A percentile compares a stretch with the other conserved stretches of the same genome.
Evolutionary conservation across 1,139 yeast genomes (phyloP).

Genomic region (Wickerhamomyces sp.): DNA sequence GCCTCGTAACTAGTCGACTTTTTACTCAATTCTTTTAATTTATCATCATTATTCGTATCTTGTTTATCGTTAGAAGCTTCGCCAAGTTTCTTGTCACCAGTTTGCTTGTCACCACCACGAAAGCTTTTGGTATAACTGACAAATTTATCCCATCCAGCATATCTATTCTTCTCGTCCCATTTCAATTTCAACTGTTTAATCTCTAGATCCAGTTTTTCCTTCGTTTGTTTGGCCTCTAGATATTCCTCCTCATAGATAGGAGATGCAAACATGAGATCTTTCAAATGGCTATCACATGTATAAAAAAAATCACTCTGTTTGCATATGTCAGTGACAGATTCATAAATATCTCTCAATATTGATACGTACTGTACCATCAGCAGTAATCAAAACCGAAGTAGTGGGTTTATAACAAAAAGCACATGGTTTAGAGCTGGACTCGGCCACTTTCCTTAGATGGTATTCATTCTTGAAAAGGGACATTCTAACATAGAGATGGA

Average conservation of each 20-base stretch:
- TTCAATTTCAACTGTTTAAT: slow-evolving; percentile 31
- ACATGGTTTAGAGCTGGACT: slow-evolving; percentile 54
- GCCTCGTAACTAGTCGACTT: slow-evolving; percentile 24
- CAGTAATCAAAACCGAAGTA: slow-evolving; percentile 52
- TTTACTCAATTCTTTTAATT: slow-evolving; percentile 27
- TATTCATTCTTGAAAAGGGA: slow-evolving; percentile 45
- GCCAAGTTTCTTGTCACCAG: slow-evolving; percentile 8
- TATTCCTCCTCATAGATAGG: slow-evolving; percentile 47
- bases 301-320: slow-evolving; percentile 59
- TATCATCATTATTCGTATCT: slow-evolving; percentile 20
- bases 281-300: slow-evolving; percentile 59
- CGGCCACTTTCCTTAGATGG: slow-evolving; percentile 51
- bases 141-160: slow-evolving; percentile 30
- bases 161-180: slow-evolving; percentile 25
- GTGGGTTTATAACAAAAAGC: slow-evolving; percentile 65
- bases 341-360: slow-evolving; percentile 17
- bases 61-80: slow-evolving; percentile 6
- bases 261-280: slow-evolving; percentile 57
- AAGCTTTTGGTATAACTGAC: slow-evolving; percentile 23
- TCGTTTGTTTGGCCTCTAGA: slow-evolving; percentile 35
- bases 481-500: too few relatives aligned
- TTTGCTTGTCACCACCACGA: slow-evolving; percentile 21
- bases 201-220: slow-evolving; percentile 37
- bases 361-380: slow-evolving; percentile 30
- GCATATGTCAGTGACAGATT: slow-evolving; percentile 6